Evolutionary conservation across 192 early-diverging fungal species (phyloP).

Genomic region (Entophlyctis helioformis): DNA sequence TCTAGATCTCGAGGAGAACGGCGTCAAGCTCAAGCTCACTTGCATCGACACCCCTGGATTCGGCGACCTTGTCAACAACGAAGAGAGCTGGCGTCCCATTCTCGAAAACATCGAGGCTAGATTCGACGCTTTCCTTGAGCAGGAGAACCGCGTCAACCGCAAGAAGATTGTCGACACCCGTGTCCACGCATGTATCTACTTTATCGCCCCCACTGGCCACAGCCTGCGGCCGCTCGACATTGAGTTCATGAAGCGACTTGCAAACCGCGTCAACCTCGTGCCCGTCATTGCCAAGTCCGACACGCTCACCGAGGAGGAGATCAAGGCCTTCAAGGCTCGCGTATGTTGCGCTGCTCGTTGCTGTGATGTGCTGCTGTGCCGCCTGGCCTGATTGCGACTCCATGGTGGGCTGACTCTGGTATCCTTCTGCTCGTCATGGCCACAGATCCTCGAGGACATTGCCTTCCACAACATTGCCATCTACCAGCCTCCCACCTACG

Average conservation of each 20-base stretch:
- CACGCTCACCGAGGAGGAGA: conserved; percentile 87
- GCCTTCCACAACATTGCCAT: conserved; percentile 83
- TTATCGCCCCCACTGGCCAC: conserved; percentile 96
- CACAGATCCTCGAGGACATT: conserved; percentile 87
- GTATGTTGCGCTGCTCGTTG: conserved; percentile 7
- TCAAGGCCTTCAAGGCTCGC: conserved; percentile 78
- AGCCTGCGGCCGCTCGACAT: conserved; percentile 81
- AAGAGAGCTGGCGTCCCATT: conserved; percentile 80
- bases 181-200: conserved; percentile 93
- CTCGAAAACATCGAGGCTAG: conserved; percentile 88
- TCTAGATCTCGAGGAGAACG: conserved; percentile 87
- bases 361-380: background rate
- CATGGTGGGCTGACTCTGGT: no score
- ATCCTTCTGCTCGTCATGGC: background rate
- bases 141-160: conserved; percentile 57
- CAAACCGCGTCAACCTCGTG: conserved; percentile 91
- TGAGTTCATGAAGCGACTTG: conserved; percentile 93
- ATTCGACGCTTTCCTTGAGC: conserved; percentile 86
- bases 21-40: conserved; percentile 91
- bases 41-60: conserved; percentile 94
- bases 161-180: conserved; percentile 53
- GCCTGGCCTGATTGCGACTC: no score
- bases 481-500: conserved; percentile 87
- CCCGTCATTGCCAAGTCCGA: conserved; percentile 98
- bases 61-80: conserved; percentile 55